These are phyloP conservation scores for Diaporthe ampelina DNA, from an alignment of 2,329 filamentous ascomycete genomes.

Conservation along the genomic window DNA sequence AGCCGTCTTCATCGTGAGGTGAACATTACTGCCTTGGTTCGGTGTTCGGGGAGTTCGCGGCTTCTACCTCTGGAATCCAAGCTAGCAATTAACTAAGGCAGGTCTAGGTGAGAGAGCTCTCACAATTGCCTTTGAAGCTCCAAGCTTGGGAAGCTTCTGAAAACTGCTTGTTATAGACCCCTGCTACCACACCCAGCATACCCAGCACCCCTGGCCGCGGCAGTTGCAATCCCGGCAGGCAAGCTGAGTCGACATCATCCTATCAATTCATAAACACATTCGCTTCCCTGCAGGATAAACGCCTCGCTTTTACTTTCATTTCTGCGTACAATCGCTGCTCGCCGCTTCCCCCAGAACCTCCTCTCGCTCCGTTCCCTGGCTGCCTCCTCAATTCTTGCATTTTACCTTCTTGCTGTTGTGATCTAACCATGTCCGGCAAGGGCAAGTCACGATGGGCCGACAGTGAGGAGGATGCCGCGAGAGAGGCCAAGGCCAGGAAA, in stretches of 20 bases:
- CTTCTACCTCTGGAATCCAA: not conserved
- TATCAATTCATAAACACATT: not conserved
- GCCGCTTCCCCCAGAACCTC: not conserved
- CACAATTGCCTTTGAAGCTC: not conserved
- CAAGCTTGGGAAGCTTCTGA: conserved; percentile 22
- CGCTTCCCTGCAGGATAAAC: not conserved
- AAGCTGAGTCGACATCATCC: conserved; percentile 6
- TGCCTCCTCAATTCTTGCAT: not conserved
- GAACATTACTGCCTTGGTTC: not conserved
- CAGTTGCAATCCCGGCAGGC: conserved; percentile 36
- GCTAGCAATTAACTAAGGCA: conserved; percentile 6
- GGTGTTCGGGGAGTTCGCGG: conserved; percentile 13
- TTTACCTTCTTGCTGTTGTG: not conserved
- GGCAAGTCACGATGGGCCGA: conserved; percentile 88
- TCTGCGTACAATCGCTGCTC: not conserved
- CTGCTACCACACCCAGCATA: not conserved
- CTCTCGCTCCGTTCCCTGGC: not conserved
- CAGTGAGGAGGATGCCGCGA: conserved; percentile 82
- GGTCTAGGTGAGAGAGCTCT: conserved; percentile 1
- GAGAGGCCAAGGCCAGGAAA: conserved; percentile 78
- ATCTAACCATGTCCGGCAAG: conserved; percentile 68
- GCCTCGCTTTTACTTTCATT: not conserved
- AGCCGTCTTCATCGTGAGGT: conserved; percentile 14
- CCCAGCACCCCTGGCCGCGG: not conserved
- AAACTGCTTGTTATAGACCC: not conserved